Percentiles rank a stretch among this genome's conserved stretches.
phyloP scores from a whole-genome alignment of 2,329 filamentous ascomycete species.

The Diplodia scrobiculata region DNA sequence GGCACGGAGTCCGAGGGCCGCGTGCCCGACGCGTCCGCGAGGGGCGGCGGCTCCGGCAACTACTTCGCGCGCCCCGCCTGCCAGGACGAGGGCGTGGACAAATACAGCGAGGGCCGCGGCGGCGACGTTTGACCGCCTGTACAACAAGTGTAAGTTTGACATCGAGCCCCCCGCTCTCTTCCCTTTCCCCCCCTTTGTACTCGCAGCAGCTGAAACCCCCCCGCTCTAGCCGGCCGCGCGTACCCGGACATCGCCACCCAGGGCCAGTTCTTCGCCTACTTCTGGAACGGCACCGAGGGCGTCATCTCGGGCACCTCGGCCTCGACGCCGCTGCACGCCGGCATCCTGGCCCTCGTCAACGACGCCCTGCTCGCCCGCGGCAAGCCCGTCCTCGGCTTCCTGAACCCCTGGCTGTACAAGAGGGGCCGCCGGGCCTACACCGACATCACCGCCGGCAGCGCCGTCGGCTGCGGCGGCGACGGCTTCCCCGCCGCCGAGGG shows the following conservation, averaged over 20 bases:
- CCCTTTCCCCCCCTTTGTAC: neutral
- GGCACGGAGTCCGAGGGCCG: too few species aligned
- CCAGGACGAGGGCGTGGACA: conserved; percentile 47
- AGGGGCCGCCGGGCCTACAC: conserved; percentile 42
- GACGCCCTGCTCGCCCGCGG: conserved; percentile 52
- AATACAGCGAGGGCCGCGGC: conserved; percentile 48
- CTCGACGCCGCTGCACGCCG: conserved; percentile 34
- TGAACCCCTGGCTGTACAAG: conserved; percentile 52
- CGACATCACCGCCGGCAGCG: conserved; percentile 45
- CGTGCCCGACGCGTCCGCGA: conserved; percentile 32
- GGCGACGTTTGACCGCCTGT: conserved; percentile 45
- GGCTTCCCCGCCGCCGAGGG: conserved; percentile 49
- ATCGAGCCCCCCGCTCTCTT: too few species aligned
- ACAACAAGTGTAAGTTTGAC: conserved; percentile 40
- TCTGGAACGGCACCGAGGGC: conserved; percentile 32
- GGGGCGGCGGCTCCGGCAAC: conserved; percentile 42
- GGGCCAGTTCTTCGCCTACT: conserved; percentile 42
- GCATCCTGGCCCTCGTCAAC: conserved; percentile 46
- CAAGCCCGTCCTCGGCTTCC: conserved; percentile 55
- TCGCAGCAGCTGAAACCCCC: neutral
- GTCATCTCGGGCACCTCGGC: conserved; percentile 34
- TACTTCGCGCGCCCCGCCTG: conserved; percentile 50
- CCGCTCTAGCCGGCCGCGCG: conserved; percentile 45
- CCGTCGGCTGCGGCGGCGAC: conserved; percentile 33
- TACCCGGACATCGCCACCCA: conserved; percentile 56